Evolutionary conservation across 2,329 filamentous ascomycete species (phyloP), one percentile per base, ranked within the genome.

Genomic region (Fragosphaeria purpurea): DNA sequence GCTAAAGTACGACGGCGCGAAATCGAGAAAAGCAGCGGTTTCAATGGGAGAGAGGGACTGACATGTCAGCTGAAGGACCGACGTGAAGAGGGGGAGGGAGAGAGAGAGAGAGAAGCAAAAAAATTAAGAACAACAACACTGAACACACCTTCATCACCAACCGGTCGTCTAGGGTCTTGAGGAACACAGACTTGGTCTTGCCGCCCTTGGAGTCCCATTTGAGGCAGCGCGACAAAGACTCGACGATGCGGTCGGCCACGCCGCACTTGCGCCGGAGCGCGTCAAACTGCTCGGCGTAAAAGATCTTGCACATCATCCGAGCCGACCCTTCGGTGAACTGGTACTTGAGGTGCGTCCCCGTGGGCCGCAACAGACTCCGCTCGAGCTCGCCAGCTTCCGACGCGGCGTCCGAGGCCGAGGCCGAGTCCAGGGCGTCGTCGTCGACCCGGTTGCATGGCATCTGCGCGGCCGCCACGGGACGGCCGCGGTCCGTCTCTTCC

Each of bases 121-220:
- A 22, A 22, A 22, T 22, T 2, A 22, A 3, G 22, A 22, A 22
- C 22, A 22, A 22, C 22, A 22, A 22, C 22, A 22, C 22, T 2
- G 22, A 22, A 22, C 35, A 7, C 11, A 37, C 35, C 35, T 96
- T 96, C 60, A 96, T 79, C 44, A 98, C 86, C 55, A 98, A 84
- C 38, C 93, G 83, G 61, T 96, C 90, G 66, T 98, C 93, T 30
- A 96, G 74, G 0, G 93, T 98, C 69, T 97, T 98, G 56, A 98
- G 71, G 65, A 98, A 98, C 5, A 98, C 83, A 0, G 90, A 96
- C 63, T 96, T 96, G 2, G 91, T 96, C 69, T 98, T 98, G 57
- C 93, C 93, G 31, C 93, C 94, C 63, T 95, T 95, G 4, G 88
- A 95, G 67, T 98, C 93, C 87, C 91, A 98, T 66, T 97, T 96